Conservation (phyloP, 148 eudicot genomes). For the Polygonum aviculare region DNA sequence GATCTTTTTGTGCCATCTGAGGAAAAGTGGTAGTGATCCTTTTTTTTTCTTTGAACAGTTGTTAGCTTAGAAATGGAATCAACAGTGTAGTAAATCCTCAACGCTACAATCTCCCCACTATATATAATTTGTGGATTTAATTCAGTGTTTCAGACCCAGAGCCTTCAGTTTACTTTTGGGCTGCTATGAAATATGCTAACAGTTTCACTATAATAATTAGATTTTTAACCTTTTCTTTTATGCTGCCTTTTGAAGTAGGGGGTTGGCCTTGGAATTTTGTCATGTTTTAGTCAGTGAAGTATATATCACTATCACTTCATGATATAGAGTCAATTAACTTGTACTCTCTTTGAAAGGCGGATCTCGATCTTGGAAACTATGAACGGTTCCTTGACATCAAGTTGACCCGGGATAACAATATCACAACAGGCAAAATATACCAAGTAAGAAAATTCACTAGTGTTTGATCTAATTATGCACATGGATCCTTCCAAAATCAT, state of each 20-base stretch:
- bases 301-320: neutral
- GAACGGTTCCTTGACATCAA: conserved; percentile 85
- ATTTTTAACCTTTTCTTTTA: neutral
- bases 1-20: conserved; percentile 1
- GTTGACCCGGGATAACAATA: conserved; percentile 81
- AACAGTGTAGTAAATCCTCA: neutral
- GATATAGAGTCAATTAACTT: neutral
- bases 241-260: neutral
- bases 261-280: neutral
- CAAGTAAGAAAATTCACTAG: conserved; percentile 38
- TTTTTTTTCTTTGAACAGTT: neutral
- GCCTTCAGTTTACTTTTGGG: neutral
- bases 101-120: neutral
- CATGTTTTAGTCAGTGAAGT: neutral
- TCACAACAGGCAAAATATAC: conserved; percentile 91
- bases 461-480: neutral
- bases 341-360: conserved; percentile 47
- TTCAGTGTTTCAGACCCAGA: neutral
- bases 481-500: neutral
- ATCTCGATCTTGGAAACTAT: conserved; percentile 95
- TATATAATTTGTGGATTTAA: neutral
- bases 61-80: neutral
- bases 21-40: neutral
- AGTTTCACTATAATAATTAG: neutral
- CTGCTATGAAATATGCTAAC: neutral